Evolutionary conservation across 208 protist species (phyloP), one percentile per base, ranked within the genome.

Genomic region (Trypanosoma rangeli): DNA sequence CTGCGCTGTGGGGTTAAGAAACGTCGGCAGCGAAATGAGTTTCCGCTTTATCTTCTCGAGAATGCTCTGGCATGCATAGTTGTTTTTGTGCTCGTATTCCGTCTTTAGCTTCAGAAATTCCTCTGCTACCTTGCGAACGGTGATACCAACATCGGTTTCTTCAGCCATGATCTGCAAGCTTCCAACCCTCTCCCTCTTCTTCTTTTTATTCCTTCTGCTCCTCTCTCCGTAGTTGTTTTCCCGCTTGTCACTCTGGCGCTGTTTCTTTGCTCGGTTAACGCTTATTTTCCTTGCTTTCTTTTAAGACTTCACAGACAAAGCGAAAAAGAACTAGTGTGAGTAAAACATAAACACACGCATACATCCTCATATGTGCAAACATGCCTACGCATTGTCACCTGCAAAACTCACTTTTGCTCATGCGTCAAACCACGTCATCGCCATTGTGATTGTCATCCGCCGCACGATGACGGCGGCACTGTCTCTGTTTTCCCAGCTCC

Each of bases 1-100:
- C 46, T 80, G 46, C 24, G 78, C 86, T 22, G 77, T 33, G 13
- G 91, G 90, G 59, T 84, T 88, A 28, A 97, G 85, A 68, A 91
- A 97, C 15, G 89, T 96, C 9, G 93, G 93, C 22, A 97, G 79
- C n/a, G 88, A 28, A 60, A 96, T 95, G 37, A 97, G 80, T 59
- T 79, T 79, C n/a, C 66, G 68, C 77, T 95, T 96, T 39, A 97
- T 71, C 22, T 63, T 73, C 5, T 69, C 72, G 20, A 97, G 77
- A 18, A 95, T 37, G 1, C 67, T 26, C 50, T 78, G 70, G 69
- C 86, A 94, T 37, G 69, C 73, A 13, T 78, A 46, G 50, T 86
- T 73, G 46, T 94, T 77, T 42, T 87, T 85, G 0, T 49, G 63
- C 28, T 89, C 82, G 64, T 93, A 96, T 0, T 79, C 86, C 7